Evolutionary conservation across 305 asterid genomes (phyloP), one percentile per base, ranked within the genome.

Genomic region (Solanum aculeatissimum): DNA sequence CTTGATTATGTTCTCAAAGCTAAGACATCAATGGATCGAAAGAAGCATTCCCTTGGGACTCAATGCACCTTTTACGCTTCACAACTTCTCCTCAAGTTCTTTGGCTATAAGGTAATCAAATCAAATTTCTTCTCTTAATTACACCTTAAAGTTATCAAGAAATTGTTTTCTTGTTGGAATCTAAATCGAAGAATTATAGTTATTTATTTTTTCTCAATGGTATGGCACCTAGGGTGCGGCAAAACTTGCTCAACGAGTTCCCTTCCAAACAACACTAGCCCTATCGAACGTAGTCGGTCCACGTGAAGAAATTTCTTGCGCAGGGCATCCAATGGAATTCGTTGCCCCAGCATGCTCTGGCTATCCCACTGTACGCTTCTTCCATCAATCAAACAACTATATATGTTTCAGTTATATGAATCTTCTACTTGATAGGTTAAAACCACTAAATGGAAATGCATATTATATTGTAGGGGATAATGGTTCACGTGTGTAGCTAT

Each of bases 401-500:
- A n/a, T n/a, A n/a, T 15, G 25, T 16, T 16, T 69, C 18, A 70
- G 15, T n/a, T 69, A 19, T 7, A 63, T 63, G n/a, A 65, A 65
- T 27, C 21, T 65, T 58, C 29, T 58, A 47, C 16, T 21, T 4
- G 38, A 35, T 42, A 85, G 90, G 87, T 54, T 11, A 58, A 58
- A 21, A 2, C 18, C 6, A 13, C 65, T 58, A 58, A 58, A 23
- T n/a, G 8, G 23, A 66, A 66, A 32, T 66, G 43, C 47, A 68
- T 68, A 35, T 51, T 51, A 35, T 47, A 47, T 63, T 63, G 58
- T 45, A 45, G 80, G 81, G 81, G 54, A 45, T 89, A 84, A 86
- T 89, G 92, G 85, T 89, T 55, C 83, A 90, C 83, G 88, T 78
- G 78, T 92, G 88, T 66, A 93, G 93, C 84, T 94, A 91, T 80